Evolutionary conservation across 1,284 basidiomycete genomes (phyloP).

Genomic region (Marasmius sp.): DNA sequence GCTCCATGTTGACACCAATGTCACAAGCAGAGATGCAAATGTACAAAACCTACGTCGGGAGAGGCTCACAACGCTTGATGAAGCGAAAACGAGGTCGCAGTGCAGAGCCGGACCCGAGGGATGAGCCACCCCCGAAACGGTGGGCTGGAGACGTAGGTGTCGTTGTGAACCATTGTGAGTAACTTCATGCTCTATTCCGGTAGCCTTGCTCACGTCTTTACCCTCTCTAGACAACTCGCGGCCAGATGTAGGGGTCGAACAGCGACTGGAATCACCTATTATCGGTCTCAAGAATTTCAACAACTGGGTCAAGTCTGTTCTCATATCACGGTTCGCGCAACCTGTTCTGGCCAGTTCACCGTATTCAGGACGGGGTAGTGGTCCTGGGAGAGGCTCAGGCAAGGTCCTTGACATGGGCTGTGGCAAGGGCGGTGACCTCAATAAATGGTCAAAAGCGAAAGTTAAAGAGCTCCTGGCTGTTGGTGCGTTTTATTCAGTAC

Average conservation of each 20-base stretch:
- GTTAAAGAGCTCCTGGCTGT: constrained; percentile 81
- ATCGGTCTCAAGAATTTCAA: constrained; percentile 97
- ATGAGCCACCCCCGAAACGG: constrained; percentile 50
- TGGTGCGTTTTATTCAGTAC: constrained; percentile 49
- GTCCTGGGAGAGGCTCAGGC: constrained; percentile 41
- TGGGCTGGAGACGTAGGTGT: constrained; percentile 62
- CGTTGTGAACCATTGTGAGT: constrained; percentile 74
- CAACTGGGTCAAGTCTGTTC: constrained; percentile 97
- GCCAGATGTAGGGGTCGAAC: constrained; percentile 85
- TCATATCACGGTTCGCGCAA: constrained; percentile 86
- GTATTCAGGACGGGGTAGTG: constrained; percentile 29
- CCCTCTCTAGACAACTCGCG: constrained; percentile 78
- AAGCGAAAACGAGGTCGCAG: constrained; percentile 59
- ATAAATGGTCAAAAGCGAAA: constrained; percentile 92
- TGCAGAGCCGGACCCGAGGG: constrained; percentile 36
- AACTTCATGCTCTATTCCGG: constrained; percentile 3
- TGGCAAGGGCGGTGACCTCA: constrained; percentile 97
- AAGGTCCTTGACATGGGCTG: constrained; percentile 96
- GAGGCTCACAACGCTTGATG: constrained; percentile 53
- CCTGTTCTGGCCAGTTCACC: constrained; percentile 46
- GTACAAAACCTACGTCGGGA: constrained; percentile 58
- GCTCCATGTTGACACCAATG: constrained; percentile 64
- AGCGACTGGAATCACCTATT: constrained; percentile 90
- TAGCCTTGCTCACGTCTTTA: background rate
- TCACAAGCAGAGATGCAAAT: constrained; percentile 59